A percentile compares a stretch with the other conserved stretches of the same genome.
These are phyloP conservation scores for Hansfordia pulvinata DNA, from an alignment of 2,329 filamentous ascomycete species.

Conservation along the genomic window DNA sequence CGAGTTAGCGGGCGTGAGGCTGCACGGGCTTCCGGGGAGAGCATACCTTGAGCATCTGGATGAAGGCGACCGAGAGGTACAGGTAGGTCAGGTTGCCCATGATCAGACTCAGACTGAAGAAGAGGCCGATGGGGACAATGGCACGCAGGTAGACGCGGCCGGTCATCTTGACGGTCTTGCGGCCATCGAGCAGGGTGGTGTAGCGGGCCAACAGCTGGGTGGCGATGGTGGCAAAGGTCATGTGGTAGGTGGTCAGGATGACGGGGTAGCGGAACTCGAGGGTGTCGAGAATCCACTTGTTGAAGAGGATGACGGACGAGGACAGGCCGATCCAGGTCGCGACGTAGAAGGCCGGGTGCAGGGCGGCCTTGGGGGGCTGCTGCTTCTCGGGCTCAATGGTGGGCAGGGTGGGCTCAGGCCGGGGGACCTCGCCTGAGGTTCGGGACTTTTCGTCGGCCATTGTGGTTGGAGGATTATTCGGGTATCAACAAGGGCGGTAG, in stretches of 20 bases:
- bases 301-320: constrained; percentile 94
- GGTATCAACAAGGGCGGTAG: too few relatives aligned
- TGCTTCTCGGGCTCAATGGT: constrained; percentile 61
- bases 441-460: constrained; percentile 73
- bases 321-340: constrained; percentile 83
- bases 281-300: constrained; percentile 93
- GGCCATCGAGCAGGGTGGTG: constrained; percentile 79
- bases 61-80: constrained; percentile 91
- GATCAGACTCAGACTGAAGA: constrained; percentile 93
- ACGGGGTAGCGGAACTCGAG: constrained; percentile 67
- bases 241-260: constrained; percentile 90
- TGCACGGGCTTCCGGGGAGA: not conserved
- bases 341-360: constrained; percentile 82
- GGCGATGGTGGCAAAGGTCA: constrained; percentile 84
- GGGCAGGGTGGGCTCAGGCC: constrained; percentile 54
- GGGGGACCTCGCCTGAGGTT: constrained; percentile 62
- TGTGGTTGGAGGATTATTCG: constrained; percentile 24
- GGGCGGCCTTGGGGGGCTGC: constrained; percentile 45
- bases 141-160: constrained; percentile 83
- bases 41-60: constrained; percentile 92
- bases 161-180: constrained; percentile 96
- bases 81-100: constrained; percentile 94
- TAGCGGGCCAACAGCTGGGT: constrained; percentile 88
- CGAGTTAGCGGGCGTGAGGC: too few relatives aligned
- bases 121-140: constrained; percentile 87